Evolutionary conservation across 768 basidiomycete species (phyloP).

Genomic region (Dendrothele bispora): DNA sequence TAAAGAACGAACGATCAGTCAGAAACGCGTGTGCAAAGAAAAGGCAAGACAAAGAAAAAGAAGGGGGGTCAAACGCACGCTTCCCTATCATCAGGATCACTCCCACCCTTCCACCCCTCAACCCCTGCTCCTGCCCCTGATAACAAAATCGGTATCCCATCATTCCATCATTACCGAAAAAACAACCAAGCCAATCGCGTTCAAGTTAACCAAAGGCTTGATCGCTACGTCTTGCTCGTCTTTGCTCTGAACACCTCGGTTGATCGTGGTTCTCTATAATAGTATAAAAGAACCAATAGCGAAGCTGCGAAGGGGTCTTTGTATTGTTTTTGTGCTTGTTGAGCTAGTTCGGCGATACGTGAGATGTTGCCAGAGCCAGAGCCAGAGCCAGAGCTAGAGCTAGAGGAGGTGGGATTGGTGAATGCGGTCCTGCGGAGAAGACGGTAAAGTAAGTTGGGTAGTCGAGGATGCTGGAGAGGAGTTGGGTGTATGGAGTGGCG

Average conservation of each 20-base stretch:
- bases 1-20: neutral
- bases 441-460: constrained; percentile 59
- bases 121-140: constrained; percentile 76
- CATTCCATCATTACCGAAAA: no score
- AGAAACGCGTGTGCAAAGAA: neutral
- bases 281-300: constrained; percentile 65
- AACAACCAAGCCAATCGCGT: constrained; percentile 66
- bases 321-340: constrained; percentile 43
- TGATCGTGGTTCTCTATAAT: constrained; percentile 73
- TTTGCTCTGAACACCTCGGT: constrained; percentile 58
- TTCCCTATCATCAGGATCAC: constrained; percentile 65
- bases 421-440: constrained; percentile 55
- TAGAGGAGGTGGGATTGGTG: constrained; percentile 47
- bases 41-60: neutral
- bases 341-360: constrained; percentile 19
- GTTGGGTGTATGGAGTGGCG: constrained; percentile 40
- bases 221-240: no score
- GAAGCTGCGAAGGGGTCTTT: constrained; percentile 30
- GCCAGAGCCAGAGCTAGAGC: no score
- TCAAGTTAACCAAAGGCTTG: no score
- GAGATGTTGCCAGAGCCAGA: constrained; percentile 54
- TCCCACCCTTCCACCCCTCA: constrained; percentile 58
- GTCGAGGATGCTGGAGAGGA: constrained; percentile 59
- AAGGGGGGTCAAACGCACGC: constrained; percentile 36
- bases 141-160: constrained; percentile 71